phyloP scores from a whole-genome alignment of 2,329 filamentous ascomycete genomes.

The Rosellinia necatrix region DNA sequence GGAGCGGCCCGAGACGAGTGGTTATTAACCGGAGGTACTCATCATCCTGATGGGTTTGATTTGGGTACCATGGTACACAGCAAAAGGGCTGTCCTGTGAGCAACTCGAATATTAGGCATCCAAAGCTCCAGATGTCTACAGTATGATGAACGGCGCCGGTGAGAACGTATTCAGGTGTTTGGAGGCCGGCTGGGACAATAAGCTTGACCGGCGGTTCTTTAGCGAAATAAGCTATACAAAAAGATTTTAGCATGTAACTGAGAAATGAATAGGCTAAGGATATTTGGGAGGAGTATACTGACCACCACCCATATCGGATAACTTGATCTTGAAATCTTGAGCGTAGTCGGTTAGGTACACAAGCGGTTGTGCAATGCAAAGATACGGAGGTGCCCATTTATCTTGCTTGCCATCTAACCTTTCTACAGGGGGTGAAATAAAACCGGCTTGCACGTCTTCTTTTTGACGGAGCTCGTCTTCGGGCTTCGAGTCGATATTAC shows the following conservation, averaged over 20 bases:
- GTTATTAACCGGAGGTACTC: constrained; percentile 15
- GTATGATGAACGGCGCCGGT: constrained; percentile 29
- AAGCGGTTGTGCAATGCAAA: constrained; percentile 38
- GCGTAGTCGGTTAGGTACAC: constrained; percentile 28
- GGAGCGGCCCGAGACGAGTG: constrained; percentile 27
- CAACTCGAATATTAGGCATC: constrained; percentile 41
- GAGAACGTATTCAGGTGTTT: constrained; percentile 39
- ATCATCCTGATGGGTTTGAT: constrained; percentile 27
- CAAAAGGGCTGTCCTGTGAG: constrained; percentile 39
- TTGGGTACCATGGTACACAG: constrained; percentile 28
- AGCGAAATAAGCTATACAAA: constrained; percentile 31
- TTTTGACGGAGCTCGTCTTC: constrained; percentile 34
- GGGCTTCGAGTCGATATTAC: constrained; percentile 35
- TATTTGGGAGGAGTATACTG: constrained; percentile 23
- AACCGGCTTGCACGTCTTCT: constrained; percentile 30
- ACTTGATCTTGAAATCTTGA: constrained; percentile 38
- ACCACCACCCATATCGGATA: constrained; percentile 41
- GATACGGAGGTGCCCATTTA: constrained; percentile 38
- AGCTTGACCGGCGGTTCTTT: constrained; percentile 32
- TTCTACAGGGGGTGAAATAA: constrained; percentile 35
- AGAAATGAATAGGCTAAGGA: neutral
- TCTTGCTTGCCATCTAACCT: constrained; percentile 41
- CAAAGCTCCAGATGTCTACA: constrained; percentile 41
- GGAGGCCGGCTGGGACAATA: constrained; percentile 35
- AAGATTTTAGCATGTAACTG: constrained; percentile 9